A percentile compares a stretch with the other conserved stretches of the same genome.
Evolutionary conservation across 78 protist genomes (phyloP).

Genomic region (Salpingoeca rosetta): DNA sequence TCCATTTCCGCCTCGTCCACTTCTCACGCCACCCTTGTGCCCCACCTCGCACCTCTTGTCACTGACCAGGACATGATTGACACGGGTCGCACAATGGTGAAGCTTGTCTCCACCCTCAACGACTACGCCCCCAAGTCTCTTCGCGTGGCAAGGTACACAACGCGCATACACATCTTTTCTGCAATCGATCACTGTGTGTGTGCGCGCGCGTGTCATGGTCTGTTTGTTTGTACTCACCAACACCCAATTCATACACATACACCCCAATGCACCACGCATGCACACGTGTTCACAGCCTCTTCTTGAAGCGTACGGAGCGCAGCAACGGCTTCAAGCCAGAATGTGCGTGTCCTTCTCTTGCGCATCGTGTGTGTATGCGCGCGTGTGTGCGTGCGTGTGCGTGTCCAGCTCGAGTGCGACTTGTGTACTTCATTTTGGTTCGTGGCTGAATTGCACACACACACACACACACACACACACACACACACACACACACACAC

Average conservation of each 20-base stretch:
- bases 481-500: too few relatives aligned
- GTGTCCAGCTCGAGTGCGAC: too few relatives aligned
- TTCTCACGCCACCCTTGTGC: too few relatives aligned
- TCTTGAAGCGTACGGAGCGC: constrained; percentile 8
- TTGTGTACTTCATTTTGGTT: too few relatives aligned
- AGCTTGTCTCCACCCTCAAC: not conserved
- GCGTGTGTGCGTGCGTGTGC: not conserved
- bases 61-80: constrained; percentile 25
- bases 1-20: not conserved
- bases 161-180: too few relatives aligned
- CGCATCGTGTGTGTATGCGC: too few relatives aligned
- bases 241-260: not conserved
- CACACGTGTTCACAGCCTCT: not conserved
- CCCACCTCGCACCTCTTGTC: too few relatives aligned
- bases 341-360: not conserved
- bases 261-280: not conserved
- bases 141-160: not conserved
- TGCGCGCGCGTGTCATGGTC: too few relatives aligned
- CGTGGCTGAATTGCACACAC: too few relatives aligned
- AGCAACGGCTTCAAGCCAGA: constrained; percentile 22
- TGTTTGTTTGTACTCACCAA: too few relatives aligned
- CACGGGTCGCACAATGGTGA: constrained; percentile 11
- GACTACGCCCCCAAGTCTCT: not conserved
- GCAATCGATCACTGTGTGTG: too few relatives aligned
- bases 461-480: too few relatives aligned